A percentile compares a stretch with the other conserved stretches of the same genome.
phyloP scores from a whole-genome alignment of 768 basidiomycete genomes.

The Myochromella boudieri region DNA sequence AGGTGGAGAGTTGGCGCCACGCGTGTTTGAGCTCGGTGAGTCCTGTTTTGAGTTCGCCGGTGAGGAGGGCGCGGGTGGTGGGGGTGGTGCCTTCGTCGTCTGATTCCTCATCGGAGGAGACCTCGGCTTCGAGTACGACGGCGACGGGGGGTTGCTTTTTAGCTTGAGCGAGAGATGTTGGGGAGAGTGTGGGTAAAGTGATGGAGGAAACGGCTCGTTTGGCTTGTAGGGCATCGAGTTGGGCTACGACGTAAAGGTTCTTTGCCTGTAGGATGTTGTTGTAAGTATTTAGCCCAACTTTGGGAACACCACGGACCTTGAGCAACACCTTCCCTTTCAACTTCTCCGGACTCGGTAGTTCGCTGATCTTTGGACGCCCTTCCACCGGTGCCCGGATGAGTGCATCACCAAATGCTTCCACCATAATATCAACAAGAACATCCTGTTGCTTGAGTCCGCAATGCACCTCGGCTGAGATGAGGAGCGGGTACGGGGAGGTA shows the following conservation, averaged over 20 bases:
- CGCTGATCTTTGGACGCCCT: conserved; percentile 43
- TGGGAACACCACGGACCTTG: conserved; percentile 51
- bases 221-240: conserved; percentile 58
- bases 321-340: conserved; percentile 78
- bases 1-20: conserved; percentile 16
- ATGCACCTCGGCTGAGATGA: conserved; percentile 93
- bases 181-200: no score
- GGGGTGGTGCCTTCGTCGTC: conserved; percentile 20
- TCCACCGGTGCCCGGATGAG: conserved; percentile 41
- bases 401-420: conserved; percentile 40
- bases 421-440: conserved; percentile 75
- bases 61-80: conserved; percentile 1
- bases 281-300: neutral
- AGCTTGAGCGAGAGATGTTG: no score
- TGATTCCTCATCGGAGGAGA: conserved; percentile 17
- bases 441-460: conserved; percentile 81
- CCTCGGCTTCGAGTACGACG: conserved; percentile 25
- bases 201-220: conserved; percentile 16
- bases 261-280: conserved; percentile 52
- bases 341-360: conserved; percentile 82
- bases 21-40: conserved; percentile 23
- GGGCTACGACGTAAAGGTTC: conserved; percentile 54
- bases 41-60: conserved; percentile 17
- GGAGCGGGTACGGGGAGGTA: conserved; percentile 86
- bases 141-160: conserved; percentile 17